Percentiles rank a stretch among this genome's conserved stretches.
Conservation (phyloP, 202 grass and related monocot genomes). For the Dendrocalamus latiflorus region DNA sequence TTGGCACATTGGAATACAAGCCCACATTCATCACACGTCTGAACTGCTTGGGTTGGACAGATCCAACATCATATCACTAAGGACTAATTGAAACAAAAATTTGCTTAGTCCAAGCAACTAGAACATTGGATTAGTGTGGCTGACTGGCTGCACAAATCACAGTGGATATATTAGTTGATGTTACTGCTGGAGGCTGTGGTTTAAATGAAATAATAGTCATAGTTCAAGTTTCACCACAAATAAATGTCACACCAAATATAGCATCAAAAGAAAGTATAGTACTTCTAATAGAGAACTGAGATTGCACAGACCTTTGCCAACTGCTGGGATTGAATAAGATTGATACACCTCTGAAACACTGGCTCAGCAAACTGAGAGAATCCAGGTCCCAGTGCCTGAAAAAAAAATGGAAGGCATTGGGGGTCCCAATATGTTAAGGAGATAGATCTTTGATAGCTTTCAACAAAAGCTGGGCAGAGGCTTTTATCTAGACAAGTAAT, state of each 20-base stretch:
- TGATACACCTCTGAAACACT: slow-evolving; percentile 87
- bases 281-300: background rate
- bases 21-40: too few relatives aligned
- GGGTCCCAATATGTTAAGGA: background rate
- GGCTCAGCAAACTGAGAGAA: slow-evolving; percentile 98
- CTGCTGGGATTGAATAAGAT: slow-evolving; percentile 81
- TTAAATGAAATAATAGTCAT: background rate
- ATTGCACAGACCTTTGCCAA: slow-evolving; percentile 74
- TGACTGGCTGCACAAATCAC: background rate
- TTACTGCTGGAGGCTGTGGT: background rate
- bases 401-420: slow-evolving; percentile 2
- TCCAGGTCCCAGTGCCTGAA: slow-evolving; percentile 87
- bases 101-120: background rate
- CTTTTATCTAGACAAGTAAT: background rate
- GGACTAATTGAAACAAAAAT: background rate
- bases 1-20: too few relatives aligned
- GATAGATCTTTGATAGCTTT: background rate
- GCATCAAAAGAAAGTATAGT: background rate
- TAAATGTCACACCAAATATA: background rate
- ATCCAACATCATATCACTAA: background rate
- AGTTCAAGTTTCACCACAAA: background rate
- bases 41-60: background rate
- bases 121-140: background rate
- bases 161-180: background rate
- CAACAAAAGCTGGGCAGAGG: background rate